Base-by-base conservation (phyloP, 805 yeast genomes). In the Teunomyces gatunensis region DNA sequence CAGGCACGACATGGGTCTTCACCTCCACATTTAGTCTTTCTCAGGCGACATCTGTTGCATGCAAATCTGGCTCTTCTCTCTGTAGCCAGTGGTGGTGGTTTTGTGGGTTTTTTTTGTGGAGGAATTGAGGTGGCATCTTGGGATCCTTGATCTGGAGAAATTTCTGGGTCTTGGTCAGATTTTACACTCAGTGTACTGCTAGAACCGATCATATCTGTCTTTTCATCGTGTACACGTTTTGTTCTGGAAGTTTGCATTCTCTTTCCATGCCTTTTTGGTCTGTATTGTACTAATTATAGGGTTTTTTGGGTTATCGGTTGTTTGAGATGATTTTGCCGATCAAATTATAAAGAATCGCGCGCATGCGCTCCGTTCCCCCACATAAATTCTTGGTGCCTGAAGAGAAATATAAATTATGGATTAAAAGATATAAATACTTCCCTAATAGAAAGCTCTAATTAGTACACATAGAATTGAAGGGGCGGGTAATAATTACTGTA, bases 21-120 rank as follows among this genome's bases (percentile, higher is more conserved):
- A 1, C 68, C 68, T 2, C 61, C 48, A 39, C 69, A 64, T 42
- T 60, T 59, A 1, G 65, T 59, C 48, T 63, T 64, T n/a, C 68
- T 46, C n/a, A 39, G 43, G 25, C 61, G 48, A 41, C 68, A 64
- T 27, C 66, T 48, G 3, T 49, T 42, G 47, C 68, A 64, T 2
- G 68, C 67, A 3, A 50, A 32, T 33, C 48, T 48, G 4, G 57
- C 47, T n/a, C 40, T 37, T 23, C 40, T 29, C 12, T 37, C 36
- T 56, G 29, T 21, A 7, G 29, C 15, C 18, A 23, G 29, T 13
- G 20, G 20, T 18, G 20, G 20, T 18, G 23, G n/a, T 37, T 37
- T 37, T 23, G 40, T 15, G 6, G n/a, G 20, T 18, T 18, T 20
- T 20, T 23, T 37, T 6, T 37, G 40, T 21, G 40, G 40, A 37